Conservation (phyloP, 208 protist species). For the Leishmania braziliensis region DNA sequence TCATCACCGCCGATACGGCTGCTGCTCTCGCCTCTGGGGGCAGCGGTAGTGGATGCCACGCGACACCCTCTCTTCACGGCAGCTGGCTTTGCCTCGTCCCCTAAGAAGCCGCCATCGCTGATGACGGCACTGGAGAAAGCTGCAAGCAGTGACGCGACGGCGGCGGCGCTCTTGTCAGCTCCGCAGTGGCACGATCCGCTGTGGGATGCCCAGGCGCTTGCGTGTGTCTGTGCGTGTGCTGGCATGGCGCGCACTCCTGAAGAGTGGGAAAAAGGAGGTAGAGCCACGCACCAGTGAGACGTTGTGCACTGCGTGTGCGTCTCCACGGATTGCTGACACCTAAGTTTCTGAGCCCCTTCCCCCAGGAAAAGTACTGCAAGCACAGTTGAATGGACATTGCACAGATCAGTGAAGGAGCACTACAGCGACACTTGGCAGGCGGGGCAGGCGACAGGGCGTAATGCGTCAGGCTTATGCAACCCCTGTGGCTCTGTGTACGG, state of each 20-base stretch:
- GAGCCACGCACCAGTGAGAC: not conserved
- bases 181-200: constrained; percentile 62
- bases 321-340: not conserved
- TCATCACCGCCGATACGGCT: not conserved
- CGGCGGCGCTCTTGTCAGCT: constrained; percentile 27
- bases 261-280: not conserved
- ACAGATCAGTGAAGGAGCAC: not conserved
- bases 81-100: constrained; percentile 44
- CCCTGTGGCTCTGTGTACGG: not conserved
- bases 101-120: constrained; percentile 39
- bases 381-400: not conserved
- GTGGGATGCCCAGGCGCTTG: constrained; percentile 84
- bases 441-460: not conserved
- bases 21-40: constrained; percentile 36
- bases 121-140: constrained; percentile 47
- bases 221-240: constrained; percentile 53
- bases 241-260: constrained; percentile 31
- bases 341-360: not conserved
- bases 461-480: not conserved
- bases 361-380: not conserved
- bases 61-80: constrained; percentile 63
- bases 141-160: constrained; percentile 36
- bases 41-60: constrained; percentile 58
- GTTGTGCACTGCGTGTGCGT: not conserved
- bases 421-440: not conserved